These are phyloP conservation scores for Rhodotorula glutinis DNA, from an alignment of 1,284 basidiomycete genomes.

Conservation along the genomic window DNA sequence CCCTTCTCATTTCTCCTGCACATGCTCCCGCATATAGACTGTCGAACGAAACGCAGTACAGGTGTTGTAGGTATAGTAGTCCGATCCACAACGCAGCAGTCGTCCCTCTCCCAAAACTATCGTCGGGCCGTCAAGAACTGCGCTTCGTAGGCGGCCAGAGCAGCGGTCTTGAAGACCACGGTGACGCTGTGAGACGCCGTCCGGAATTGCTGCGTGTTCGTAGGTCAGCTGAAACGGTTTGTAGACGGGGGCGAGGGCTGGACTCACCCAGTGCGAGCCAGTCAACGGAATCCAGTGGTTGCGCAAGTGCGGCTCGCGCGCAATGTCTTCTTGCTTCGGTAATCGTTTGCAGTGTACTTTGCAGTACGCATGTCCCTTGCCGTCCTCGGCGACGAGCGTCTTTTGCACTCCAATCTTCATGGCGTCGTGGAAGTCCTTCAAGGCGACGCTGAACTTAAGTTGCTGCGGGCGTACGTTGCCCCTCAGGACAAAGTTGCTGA, in stretches of 20 bases:
- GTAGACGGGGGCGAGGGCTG: not conserved
- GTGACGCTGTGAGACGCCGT: constrained; percentile 29
- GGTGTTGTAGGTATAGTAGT: no score
- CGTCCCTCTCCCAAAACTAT: not conserved
- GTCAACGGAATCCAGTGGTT: constrained; percentile 30
- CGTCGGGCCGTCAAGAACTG: constrained; percentile 15
- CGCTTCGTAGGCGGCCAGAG: constrained; percentile 25
- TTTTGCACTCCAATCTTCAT: constrained; percentile 25
- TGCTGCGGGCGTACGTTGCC: no score
- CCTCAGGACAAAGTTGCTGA: no score
- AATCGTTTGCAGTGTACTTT: constrained; percentile 36
- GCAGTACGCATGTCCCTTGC: constrained; percentile 31
- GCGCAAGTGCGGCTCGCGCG: constrained; percentile 17
- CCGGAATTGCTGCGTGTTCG: constrained; percentile 21
- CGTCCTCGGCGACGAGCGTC: constrained; percentile 35
- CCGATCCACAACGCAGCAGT: not conserved
- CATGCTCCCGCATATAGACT: no score
- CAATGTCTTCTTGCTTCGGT: constrained; percentile 21
- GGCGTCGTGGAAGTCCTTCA: constrained; percentile 36
- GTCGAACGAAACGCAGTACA: no score
- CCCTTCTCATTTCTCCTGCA: no score
- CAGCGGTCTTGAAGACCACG: constrained; percentile 34
- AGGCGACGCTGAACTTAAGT: constrained; percentile 27
- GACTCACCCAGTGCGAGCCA: constrained; percentile 25
- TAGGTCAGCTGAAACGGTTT: no score